A percentile compares a stretch with the other conserved stretches of the same genome.
These are phyloP conservation scores for Hordeum marinum DNA, from an alignment of 176 grass and related monocot species.

Conservation along the genomic window DNA sequence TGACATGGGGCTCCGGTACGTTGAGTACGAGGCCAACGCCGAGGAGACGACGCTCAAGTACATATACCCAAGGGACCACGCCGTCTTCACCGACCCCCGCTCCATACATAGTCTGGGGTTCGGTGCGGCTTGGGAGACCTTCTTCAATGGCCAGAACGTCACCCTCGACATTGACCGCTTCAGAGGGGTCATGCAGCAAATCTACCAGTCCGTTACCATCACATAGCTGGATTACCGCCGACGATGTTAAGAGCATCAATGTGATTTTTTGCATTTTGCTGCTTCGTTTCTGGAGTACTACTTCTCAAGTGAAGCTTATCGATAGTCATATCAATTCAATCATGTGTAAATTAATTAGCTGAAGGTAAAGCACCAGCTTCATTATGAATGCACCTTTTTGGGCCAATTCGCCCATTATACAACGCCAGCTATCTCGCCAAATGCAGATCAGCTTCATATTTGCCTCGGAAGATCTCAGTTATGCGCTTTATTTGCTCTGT, in stretches of 20 bases:
- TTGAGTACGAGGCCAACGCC: conserved; percentile 55
- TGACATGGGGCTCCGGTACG: conserved; percentile 56
- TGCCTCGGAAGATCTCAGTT: no score
- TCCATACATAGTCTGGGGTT: conserved; percentile 46
- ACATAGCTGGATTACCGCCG: background rate
- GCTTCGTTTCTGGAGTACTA: background rate
- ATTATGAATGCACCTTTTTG: no score
- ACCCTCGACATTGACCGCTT: conserved; percentile 56
- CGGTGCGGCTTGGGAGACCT: conserved; percentile 16
- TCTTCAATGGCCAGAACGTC: conserved; percentile 51
- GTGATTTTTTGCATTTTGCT: background rate
- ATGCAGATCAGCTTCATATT: no score
- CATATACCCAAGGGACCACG: conserved; percentile 43
- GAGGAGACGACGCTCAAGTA: conserved; percentile 66
- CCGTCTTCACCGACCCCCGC: conserved; percentile 46
- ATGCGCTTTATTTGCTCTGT: no score
- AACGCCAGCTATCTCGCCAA: no score
- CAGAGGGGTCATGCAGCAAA: conserved; percentile 23
- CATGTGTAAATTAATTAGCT: no score
- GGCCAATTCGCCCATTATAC: no score
- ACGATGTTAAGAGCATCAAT: background rate
- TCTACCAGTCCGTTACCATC: conserved; percentile 38
- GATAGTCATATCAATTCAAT: no score
- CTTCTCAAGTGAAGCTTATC: no score
- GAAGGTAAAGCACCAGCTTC: no score